Conservation (phyloP, 805 yeast genomes). For the Yamadazyma akitaensis region DNA sequence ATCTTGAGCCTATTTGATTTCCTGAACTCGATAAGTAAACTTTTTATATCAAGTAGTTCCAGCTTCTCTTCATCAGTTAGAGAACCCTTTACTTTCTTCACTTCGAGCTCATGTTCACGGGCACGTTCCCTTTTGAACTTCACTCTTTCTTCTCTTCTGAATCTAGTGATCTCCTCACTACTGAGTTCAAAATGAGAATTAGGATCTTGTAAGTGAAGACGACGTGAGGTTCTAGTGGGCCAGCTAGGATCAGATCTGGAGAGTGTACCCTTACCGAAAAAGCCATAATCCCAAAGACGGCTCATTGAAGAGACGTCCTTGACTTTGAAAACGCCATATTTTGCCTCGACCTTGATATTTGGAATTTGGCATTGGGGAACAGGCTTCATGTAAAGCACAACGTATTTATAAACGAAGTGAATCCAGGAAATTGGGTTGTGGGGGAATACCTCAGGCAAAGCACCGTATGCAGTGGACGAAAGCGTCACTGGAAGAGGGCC, state of each 20-base stretch:
- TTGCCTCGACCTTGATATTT: slow-evolving; percentile 18
- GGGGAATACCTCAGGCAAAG: slow-evolving; percentile 51
- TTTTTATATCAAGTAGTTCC: slow-evolving; percentile 18
- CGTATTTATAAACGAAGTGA: slow-evolving; percentile 38
- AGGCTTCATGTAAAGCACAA: slow-evolving; percentile 17
- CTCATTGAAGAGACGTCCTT: slow-evolving; percentile 44
- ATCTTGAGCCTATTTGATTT: slow-evolving; percentile 11
- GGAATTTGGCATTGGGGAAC: slow-evolving; percentile 24
- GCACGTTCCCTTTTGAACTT: slow-evolving; percentile 70
- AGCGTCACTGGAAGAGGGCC: slow-evolving; percentile 59
- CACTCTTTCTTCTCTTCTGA: slow-evolving; percentile 67
- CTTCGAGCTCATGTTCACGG: slow-evolving; percentile 47
- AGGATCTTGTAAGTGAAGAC: slow-evolving; percentile 43
- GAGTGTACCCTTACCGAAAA: slow-evolving; percentile 88
- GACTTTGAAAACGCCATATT: slow-evolving; percentile 38
- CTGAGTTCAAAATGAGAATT: slow-evolving; percentile 5
- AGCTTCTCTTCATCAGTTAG: slow-evolving; percentile 22
- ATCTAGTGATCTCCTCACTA: slow-evolving; percentile 70
- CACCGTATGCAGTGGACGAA: slow-evolving; percentile 33
- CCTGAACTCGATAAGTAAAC: slow-evolving; percentile 18
- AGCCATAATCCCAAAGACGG: slow-evolving; percentile 77
- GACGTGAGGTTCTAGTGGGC: slow-evolving; percentile 58
- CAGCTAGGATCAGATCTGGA: slow-evolving; percentile 94
- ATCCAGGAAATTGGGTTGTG: slow-evolving; percentile 71
- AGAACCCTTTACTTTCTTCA: slow-evolving; percentile 31